Evolutionary conservation across 495 filamentous ascomycete species (phyloP), one percentile per base, ranked within the genome.

Genomic region (Sabuloglossum arenarium): DNA sequence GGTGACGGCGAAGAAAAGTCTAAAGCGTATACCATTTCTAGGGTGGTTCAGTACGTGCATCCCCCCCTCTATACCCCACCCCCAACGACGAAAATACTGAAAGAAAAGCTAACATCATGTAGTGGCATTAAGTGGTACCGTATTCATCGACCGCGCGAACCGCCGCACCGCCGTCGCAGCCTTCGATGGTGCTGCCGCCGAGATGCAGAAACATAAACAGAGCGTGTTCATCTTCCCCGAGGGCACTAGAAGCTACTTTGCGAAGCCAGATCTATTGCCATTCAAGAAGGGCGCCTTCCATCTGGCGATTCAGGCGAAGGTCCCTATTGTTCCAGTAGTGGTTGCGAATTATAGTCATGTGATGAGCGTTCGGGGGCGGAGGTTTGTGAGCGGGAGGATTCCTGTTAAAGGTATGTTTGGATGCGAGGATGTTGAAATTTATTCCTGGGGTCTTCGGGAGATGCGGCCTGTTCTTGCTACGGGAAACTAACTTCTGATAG

Each of bases 271-370:
- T 53, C 68, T 99, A 63, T 70, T 96, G 55, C 80, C 85, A 6
- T 99, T 97, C 72, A 98, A 99, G 72, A 97, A 97, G 72, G 91
- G 91, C 58, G 91, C 91, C 37, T 99, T 97, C 70, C 91, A 97
- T 66, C 72, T 98, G 11, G 91, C 91, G 23, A 79, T 99, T 6
- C 84, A 96, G 71, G 93, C 90, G 0, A 82, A 86, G 63, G 90
- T 94, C 28, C 88, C 87, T 21, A 85, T 97, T 63, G 82, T 99
- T 37, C 90, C 90, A 0, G 72, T 94, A 23, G 85, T 97, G 23
- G 76, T 79, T 9, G 84, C 79, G 63, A 96, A 94, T 70, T 98
- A 98, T 66, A 80, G 78, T 29, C 79, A 95, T 62, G 65, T 99
- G 25, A 67, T 96, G 60, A 84, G 82, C 60, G 68, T 85, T 59